phyloP scores from a whole-genome alignment of 441 rosid genomes.

The Brassica balearica region DNA sequence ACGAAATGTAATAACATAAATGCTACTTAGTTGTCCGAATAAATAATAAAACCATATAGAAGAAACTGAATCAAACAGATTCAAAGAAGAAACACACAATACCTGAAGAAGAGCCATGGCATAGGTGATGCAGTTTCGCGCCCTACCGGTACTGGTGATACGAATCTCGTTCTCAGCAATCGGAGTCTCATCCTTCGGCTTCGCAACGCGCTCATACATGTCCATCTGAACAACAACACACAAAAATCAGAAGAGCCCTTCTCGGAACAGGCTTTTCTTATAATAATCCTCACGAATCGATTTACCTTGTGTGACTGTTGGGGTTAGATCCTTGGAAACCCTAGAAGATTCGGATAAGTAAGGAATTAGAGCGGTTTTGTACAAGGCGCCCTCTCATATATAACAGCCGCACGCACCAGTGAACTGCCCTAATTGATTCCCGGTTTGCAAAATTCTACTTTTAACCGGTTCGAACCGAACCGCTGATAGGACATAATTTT shows the following conservation, averaged over 20 bases:
- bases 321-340: slow-evolving; percentile 35
- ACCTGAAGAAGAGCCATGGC: slow-evolving; percentile 94
- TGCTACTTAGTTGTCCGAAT: neutral
- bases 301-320: slow-evolving; percentile 32
- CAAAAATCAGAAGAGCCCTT: slow-evolving; percentile 8
- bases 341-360: slow-evolving; percentile 36
- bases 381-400: slow-evolving; percentile 42
- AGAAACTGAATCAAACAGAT: no score
- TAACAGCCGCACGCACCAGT: slow-evolving; percentile 42
- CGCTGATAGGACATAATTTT: neutral
- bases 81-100: neutral
- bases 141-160: slow-evolving; percentile 91
- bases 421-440: slow-evolving; percentile 57
- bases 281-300: slow-evolving; percentile 27
- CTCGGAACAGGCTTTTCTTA: slow-evolving; percentile 7
- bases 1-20: neutral
- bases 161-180: slow-evolving; percentile 98
- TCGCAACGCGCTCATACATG: slow-evolving; percentile 92
- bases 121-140: slow-evolving; percentile 91
- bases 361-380: slow-evolving; percentile 16
- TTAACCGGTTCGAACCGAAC: slow-evolving; percentile 28
- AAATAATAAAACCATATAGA: no score
- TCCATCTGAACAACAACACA: slow-evolving; percentile 50
- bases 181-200: slow-evolving; percentile 79
- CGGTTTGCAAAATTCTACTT: slow-evolving; percentile 39